Evolutionary conservation across 1,284 basidiomycete genomes (phyloP).

Genomic region (Cutaneotrichosporon cutaneum): DNA sequence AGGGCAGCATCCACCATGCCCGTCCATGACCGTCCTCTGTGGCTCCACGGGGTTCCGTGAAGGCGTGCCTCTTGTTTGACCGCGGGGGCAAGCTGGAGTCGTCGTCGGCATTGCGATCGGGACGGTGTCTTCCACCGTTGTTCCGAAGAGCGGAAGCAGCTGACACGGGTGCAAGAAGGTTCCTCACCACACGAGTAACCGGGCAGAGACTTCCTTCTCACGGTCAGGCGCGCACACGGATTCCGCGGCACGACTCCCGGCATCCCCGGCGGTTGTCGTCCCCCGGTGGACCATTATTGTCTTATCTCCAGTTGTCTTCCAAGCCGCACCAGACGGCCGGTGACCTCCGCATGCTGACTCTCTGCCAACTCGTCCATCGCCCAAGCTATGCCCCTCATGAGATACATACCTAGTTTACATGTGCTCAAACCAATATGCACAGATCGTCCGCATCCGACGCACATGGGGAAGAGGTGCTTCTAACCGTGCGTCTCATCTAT

Average conservation of each 20-base stretch:
- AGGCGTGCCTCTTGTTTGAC: not conserved
- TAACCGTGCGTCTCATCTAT: not conserved
- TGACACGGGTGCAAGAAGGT: not conserved
- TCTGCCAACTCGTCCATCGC: not conserved
- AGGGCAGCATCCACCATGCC: not conserved
- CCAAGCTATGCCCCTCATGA: not conserved
- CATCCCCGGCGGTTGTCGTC: not conserved
- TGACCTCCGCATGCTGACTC: not conserved
- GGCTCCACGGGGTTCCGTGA: constrained; percentile 5
- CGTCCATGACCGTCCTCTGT: not conserved
- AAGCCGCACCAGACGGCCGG: not conserved
- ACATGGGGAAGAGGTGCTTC: not conserved
- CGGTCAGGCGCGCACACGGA: too few relatives aligned
- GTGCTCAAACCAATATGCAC: not conserved
- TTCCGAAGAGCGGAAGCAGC: not conserved
- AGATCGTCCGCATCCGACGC: not conserved
- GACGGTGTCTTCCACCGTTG: not conserved
- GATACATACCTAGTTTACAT: not conserved
- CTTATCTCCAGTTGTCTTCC: not conserved
- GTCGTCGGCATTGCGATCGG: not conserved
- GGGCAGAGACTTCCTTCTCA: too few relatives aligned
- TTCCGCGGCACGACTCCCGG: not conserved
- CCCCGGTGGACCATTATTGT: not conserved
- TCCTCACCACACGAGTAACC: not conserved
- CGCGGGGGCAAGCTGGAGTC: too few relatives aligned